Evolutionary conservation across 345 rosid species (phyloP), one percentile per base, ranked within the genome.

Genomic region (Pistacia atlantica): DNA sequence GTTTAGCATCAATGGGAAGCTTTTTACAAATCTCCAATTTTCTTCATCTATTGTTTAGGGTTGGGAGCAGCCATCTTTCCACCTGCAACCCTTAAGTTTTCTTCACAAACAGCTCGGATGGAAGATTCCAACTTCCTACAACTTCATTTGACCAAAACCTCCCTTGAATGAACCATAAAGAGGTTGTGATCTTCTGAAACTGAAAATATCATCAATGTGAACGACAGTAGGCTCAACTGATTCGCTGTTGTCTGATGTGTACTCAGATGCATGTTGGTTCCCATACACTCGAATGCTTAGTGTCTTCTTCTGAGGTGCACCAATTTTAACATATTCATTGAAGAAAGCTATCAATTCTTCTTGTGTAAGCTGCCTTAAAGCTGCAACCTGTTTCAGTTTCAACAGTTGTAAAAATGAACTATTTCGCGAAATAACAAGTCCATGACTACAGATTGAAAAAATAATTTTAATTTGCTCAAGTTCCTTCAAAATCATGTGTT

Each of bases 91-190:
- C n/a, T n/a, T n/a, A n/a, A n/a, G n/a, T n/a, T n/a, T n/a, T n/a
- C n/a, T n/a, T n/a, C n/a, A n/a, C n/a, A n/a, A n/a, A n/a, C n/a
- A n/a, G n/a, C n/a, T n/a, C n/a, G n/a, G n/a, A n/a, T n/a, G n/a
- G n/a, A n/a, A n/a, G 25, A 65, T 49, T 38, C 16, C 49, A 38
- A 25, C 48, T 52, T 33, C 54, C 67, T 81, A 86, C 80, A 90
- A 79, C 81, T 85, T 87, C 80, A 78, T 72, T 52, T 84, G 87
- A 65, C 83, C 87, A 69, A 86, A 78, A 33, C 91, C 97, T 73
- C 93, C 89, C 75, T 77, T 90, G 77, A 92, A 90, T 48, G 98
- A 93, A 49, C 91, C 91, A 62, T 93, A 90, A 69, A 93, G 99
- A 68, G 98, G 85, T 37, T 81, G 93, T 1, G 97, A 90, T 74